Evolutionary conservation across 1,139 yeast genomes (phyloP).

Genomic region (Debaryomyces nepalensis): DNA sequence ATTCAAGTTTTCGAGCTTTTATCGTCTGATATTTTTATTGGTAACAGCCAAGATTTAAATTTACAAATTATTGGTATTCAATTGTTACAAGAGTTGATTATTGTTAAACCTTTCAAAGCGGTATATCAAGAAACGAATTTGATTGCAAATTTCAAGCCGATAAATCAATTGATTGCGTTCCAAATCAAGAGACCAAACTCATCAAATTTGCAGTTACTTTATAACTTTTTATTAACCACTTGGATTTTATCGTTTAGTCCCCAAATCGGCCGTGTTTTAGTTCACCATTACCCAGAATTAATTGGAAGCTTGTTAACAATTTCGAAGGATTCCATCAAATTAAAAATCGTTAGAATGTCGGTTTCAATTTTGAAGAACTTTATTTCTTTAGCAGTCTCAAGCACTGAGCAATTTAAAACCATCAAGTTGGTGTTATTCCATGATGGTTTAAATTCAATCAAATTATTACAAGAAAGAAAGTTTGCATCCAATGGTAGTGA

Average conservation of each 20-base stretch:
- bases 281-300: constrained; percentile 64
- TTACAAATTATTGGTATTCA: constrained; percentile 71
- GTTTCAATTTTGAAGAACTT: constrained; percentile 73
- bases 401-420: constrained; percentile 47
- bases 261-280: constrained; percentile 55
- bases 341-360: constrained; percentile 84
- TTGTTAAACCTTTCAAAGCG: constrained; percentile 60
- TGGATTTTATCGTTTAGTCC: constrained; percentile 86
- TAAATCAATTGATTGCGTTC: constrained; percentile 42
- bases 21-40: constrained; percentile 43
- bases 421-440: constrained; percentile 76
- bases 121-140: constrained; percentile 59
- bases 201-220: constrained; percentile 80
- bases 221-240: constrained; percentile 72
- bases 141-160: constrained; percentile 56
- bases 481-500: constrained; percentile 76
- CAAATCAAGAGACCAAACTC: constrained; percentile 50
- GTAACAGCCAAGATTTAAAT: constrained; percentile 51
- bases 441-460: constrained; percentile 72
- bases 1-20: constrained; percentile 49
- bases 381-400: constrained; percentile 38
- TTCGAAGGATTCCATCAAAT: constrained; percentile 82
- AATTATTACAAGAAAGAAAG: constrained; percentile 78
- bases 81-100: constrained; percentile 63
- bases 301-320: constrained; percentile 53